Conservation (phyloP, 108 stramenopile genomes). For the Nitzschia sp. region DNA sequence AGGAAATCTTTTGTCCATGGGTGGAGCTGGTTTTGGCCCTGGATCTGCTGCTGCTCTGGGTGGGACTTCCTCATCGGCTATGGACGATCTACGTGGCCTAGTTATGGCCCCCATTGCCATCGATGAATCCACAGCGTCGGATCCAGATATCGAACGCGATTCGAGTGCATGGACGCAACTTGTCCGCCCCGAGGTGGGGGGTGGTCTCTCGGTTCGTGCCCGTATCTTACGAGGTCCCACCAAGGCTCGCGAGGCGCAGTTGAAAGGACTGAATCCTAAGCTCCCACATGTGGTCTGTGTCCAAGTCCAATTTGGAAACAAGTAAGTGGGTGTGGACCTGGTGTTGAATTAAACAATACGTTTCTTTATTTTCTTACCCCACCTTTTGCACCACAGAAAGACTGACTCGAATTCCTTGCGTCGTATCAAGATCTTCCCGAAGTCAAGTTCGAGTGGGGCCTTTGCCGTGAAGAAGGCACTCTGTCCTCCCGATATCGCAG, state of each 20-base stretch:
- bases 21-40: constrained; percentile 5
- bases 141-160: constrained; percentile 52
- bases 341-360: background rate
- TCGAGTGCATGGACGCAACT: constrained; percentile 62
- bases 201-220: constrained; percentile 62
- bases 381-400: constrained; percentile 32
- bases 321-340: constrained; percentile 61
- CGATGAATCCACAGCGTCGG: constrained; percentile 28
- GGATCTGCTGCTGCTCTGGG: background rate
- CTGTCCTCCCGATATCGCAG: constrained; percentile 70
- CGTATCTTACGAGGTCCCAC: constrained; percentile 66
- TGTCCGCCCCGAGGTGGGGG: constrained; percentile 72
- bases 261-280: constrained; percentile 56
- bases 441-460: constrained; percentile 40
- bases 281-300: constrained; percentile 61
- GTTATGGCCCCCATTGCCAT: constrained; percentile 77
- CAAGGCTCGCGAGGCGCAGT: constrained; percentile 40
- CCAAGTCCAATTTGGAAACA: constrained; percentile 73
- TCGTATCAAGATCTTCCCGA: constrained; percentile 66
- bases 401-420: constrained; percentile 53
- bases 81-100: constrained; percentile 71
- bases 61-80: constrained; percentile 17
- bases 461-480: constrained; percentile 37
- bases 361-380: background rate
- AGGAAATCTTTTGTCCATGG: constrained; percentile 28